These are phyloP conservation scores for Talaromyces sp. DNA, from an alignment of 2,329 filamentous ascomycete species.

Conservation along the genomic window DNA sequence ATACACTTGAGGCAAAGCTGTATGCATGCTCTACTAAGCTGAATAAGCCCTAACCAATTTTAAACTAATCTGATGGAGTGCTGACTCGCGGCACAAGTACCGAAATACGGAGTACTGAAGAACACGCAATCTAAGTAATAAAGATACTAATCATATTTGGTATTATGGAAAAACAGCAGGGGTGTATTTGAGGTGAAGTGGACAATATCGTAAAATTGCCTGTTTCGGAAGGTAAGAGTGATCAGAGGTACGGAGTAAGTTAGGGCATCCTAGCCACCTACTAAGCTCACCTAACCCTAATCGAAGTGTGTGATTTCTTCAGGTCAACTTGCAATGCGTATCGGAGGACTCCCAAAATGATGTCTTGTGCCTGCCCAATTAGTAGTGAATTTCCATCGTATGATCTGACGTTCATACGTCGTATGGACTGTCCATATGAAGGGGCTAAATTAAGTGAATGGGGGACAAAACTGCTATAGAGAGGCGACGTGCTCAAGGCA, in stretches of 20 bases:
- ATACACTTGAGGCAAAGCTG: neutral
- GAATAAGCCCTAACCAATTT: neutral
- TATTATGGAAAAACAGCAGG: neutral
- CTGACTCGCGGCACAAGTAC: neutral
- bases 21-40: neutral
- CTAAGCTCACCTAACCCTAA: neutral
- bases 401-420: neutral
- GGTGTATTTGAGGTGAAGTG: neutral
- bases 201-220: neutral
- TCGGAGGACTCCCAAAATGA: neutral
- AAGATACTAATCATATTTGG: neutral
- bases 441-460: neutral
- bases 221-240: neutral
- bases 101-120: neutral
- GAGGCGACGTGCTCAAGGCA: neutral
- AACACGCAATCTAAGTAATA: neutral
- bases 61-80: neutral
- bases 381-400: neutral
- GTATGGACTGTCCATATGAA: neutral
- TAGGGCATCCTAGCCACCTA: neutral
- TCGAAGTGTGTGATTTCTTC: neutral
- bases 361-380: neutral
- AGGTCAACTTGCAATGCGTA: neutral
- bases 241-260: neutral
- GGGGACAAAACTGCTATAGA: neutral